Conservation (phyloP, 441 rosid species). For the Brassica balearica region DNA sequence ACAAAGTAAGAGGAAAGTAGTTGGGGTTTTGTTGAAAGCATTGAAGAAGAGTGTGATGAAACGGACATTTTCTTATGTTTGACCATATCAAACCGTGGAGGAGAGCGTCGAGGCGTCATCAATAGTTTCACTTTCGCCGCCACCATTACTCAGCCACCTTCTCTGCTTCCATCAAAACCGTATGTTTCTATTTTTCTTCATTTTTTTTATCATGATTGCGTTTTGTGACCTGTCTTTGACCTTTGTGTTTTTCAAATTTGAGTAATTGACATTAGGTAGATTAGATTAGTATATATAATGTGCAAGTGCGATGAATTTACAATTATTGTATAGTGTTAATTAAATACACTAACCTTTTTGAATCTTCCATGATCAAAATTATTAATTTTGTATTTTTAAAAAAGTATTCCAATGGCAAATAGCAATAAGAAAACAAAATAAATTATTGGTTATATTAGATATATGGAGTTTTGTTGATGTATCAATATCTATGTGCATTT, state of each 20-base stretch:
- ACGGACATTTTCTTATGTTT: constrained; percentile 22
- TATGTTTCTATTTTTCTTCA: not conserved
- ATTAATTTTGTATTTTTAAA: not conserved
- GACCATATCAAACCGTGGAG: constrained; percentile 31
- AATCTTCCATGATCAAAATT: not conserved
- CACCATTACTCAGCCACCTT: constrained; percentile 31
- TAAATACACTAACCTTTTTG: not conserved
- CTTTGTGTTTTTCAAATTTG: constrained; percentile 14
- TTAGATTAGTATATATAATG: not conserved
- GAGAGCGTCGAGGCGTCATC: constrained; percentile 11
- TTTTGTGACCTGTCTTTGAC: constrained; percentile 37
- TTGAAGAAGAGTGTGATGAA: constrained; percentile 24
- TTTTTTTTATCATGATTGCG: not conserved
- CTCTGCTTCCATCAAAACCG: constrained; percentile 12
- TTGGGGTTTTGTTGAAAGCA: constrained; percentile 37
- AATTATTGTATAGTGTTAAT: not conserved
- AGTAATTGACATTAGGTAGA: constrained; percentile 33
- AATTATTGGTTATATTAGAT: not conserved
- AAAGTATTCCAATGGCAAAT: not conserved
- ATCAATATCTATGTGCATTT: constrained; percentile 3
- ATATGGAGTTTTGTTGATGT: not conserved
- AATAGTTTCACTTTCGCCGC: constrained; percentile 30
- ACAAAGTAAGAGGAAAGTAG: constrained; percentile 20
- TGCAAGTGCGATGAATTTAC: constrained; percentile 19
- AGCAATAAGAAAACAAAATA: not conserved